Evolutionary conservation across 805 yeast genomes (phyloP).

Genomic region (Torulaspora maleeae): DNA sequence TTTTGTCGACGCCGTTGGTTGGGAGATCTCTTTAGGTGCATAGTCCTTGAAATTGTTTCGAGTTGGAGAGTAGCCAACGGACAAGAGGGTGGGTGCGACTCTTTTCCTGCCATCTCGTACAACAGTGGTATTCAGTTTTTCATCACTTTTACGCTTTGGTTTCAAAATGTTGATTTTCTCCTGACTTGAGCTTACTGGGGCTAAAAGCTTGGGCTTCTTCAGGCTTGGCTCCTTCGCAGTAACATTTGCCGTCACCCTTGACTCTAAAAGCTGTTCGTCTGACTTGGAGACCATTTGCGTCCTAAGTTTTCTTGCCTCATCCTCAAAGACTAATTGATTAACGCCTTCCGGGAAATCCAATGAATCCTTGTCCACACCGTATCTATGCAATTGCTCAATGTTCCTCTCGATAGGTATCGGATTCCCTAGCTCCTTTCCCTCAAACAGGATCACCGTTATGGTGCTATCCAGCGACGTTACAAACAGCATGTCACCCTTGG

Average conservation of each 20-base stretch:
- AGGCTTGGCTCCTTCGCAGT: not conserved
- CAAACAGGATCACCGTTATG: conserved; percentile 64
- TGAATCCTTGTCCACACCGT: conserved; percentile 84
- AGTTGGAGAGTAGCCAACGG: conserved; percentile 37
- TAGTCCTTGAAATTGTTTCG: conserved; percentile 3
- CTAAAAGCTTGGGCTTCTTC: not conserved
- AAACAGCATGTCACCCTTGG: conserved; percentile 69
- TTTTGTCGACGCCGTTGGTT: conserved; percentile 4
- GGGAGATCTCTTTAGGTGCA: conserved; percentile 3
- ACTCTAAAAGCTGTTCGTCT: conserved; percentile 10
- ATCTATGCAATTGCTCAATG: conserved; percentile 66
- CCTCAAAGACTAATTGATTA: conserved; percentile 71
- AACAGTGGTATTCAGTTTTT: conserved; percentile 46
- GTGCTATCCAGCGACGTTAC: conserved; percentile 82
- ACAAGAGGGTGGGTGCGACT: conserved; percentile 64
- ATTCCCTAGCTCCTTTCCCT: conserved; percentile 55
- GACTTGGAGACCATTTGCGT: not conserved
- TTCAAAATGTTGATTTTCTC: conserved; percentile 24
- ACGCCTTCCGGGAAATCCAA: conserved; percentile 83
- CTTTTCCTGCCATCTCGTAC: conserved; percentile 74
- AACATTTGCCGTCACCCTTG: conserved; percentile 8
- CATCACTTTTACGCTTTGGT: conserved; percentile 31
- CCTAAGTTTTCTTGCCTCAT: conserved; percentile 44
- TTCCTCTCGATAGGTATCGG: conserved; percentile 61
- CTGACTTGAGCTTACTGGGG: conserved; percentile 10